Evolutionary conservation across 2,329 filamentous ascomycete genomes (phyloP), one percentile per base, ranked within the genome.

Genomic region (Diaporthe aspalathi): DNA sequence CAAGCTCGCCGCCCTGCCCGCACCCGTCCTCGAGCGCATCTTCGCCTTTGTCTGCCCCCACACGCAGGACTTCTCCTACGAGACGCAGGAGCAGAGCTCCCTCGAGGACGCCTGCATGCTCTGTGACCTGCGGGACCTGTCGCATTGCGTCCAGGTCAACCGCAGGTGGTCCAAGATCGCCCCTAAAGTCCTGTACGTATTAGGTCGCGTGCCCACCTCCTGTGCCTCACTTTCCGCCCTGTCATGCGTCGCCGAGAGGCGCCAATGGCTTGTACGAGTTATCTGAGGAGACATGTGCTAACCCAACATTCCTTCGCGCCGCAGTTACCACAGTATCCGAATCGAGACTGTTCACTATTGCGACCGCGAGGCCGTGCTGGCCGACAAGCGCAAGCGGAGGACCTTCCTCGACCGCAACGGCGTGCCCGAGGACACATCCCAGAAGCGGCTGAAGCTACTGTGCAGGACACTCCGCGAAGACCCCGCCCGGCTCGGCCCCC

Each of bases 291-390:
- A 72, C 22, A 52, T 47, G 12, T 43, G 35, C 45, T 16, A 50
- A 24, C 67, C 38, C 53, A 20, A 38, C 68, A 38, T 35, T 24
- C 9, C 9, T 53, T 68, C 52, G 35, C 35, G 47, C 63, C 52
- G 12, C 77, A 97, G 94, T 75, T 97, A 97, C 80, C 91, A 92
- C 77, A 95, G 94, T 84, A 91, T 98, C 75, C 93, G 95, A 72
- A 96, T 98, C 80, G 95, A 98, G 80, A 89, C 93, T 22, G 95
- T 98, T 40, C 95, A 98, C 82, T 98, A 97, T 83, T 98, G 95
- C 84, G 90, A 93, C 74, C 92, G 93, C 76, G 95, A 98, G 81
- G 91, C 93, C 72, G 85, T 92, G 76, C 89, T 97, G 45, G 89
- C 93, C 67, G 93, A 95, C 76, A 91, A 89, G 80, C 92, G 95